phyloP scores from a whole-genome alignment of 768 basidiomycete genomes.

The Amanita pseudoporphyria region DNA sequence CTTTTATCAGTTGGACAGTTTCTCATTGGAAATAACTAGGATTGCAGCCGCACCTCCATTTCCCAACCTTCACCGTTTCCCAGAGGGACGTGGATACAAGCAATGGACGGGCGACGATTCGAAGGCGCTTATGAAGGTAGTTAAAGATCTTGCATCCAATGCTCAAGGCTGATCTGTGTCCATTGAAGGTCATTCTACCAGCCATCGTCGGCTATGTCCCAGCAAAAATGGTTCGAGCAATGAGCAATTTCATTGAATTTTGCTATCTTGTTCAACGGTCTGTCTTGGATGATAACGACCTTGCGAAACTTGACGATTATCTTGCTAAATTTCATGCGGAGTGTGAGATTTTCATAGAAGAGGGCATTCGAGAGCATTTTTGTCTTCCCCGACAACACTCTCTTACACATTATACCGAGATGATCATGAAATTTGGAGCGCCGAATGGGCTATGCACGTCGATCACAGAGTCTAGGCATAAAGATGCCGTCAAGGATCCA shows the following conservation, averaged over 20 bases:
- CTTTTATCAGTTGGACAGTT: background rate
- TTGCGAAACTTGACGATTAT: constrained; percentile 13
- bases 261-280: too few species aligned
- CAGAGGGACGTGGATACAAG: too few species aligned
- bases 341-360: constrained; percentile 11
- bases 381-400: constrained; percentile 25
- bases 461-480: too few species aligned
- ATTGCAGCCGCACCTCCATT: constrained; percentile 17
- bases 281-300: constrained; percentile 11
- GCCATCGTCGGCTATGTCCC: constrained; percentile 21
- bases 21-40: background rate
- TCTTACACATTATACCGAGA: constrained; percentile 17
- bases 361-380: constrained; percentile 12
- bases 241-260: constrained; percentile 17
- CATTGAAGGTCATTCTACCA: constrained; percentile 18
- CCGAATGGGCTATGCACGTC: constrained; percentile 27
- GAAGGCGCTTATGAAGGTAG: constrained; percentile 29
- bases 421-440: constrained; percentile 19
- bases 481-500: constrained; percentile 26
- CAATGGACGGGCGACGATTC: too few species aligned
- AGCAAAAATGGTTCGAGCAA: constrained; percentile 13
- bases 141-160: background rate
- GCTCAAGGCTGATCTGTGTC: background rate
- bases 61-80: constrained; percentile 18
- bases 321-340: too few species aligned